Percentiles rank a stretch among this genome's conserved stretches.
phyloP scores from a whole-genome alignment of 306 rosid genomes.

The Quercus variabilis region DNA sequence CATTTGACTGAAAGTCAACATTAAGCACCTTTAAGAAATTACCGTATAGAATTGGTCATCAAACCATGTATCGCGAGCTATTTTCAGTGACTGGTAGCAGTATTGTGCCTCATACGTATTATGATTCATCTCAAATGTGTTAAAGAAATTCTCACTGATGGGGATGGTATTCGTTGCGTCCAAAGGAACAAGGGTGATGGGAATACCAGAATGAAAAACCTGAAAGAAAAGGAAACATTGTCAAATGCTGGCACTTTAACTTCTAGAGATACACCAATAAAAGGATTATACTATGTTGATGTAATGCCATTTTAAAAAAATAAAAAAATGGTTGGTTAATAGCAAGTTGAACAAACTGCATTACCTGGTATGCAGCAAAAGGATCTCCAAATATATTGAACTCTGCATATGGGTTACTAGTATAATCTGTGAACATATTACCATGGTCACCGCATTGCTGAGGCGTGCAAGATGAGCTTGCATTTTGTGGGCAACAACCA shows the following conservation, averaged over 20 bases:
- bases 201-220: constrained; percentile 95
- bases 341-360: not conserved
- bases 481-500: constrained; percentile 79
- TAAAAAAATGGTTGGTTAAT: not conserved
- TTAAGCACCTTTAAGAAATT: constrained; percentile 12
- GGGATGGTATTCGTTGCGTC: constrained; percentile 95
- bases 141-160: constrained; percentile 53
- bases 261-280: not conserved
- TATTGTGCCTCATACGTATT: constrained; percentile 75
- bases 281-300: not conserved
- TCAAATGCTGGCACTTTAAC: constrained; percentile 5
- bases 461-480: constrained; percentile 56
- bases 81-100: constrained; percentile 74
- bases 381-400: constrained; percentile 88
- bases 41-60: constrained; percentile 63
- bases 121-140: constrained; percentile 57
- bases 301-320: no score
- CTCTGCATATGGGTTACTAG: constrained; percentile 83
- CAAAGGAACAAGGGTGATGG: constrained; percentile 85
- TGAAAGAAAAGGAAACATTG: constrained; percentile 11
- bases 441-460: constrained; percentile 82
- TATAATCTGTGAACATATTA: constrained; percentile 64
- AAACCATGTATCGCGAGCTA: constrained; percentile 77
- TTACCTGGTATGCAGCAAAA: constrained; percentile 93
- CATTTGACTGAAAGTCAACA: not conserved